Evolutionary conservation across 78 protist genomes (phyloP).

Genomic region (Bigelowiella natans): DNA sequence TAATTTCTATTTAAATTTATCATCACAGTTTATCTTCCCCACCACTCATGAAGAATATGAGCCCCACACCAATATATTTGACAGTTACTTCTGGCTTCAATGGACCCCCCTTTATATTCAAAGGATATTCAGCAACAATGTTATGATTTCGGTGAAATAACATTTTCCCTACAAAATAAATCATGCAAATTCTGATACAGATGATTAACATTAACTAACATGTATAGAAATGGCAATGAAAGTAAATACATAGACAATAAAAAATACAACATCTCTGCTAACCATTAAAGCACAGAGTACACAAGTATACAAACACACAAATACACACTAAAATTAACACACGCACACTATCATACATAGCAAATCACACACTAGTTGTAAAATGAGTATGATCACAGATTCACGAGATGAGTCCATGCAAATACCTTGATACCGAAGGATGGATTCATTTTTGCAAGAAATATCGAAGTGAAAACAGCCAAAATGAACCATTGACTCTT

Average conservation of each 20-base stretch:
- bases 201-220: no score
- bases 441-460: background rate
- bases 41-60: background rate
- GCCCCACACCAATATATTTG: background rate
- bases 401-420: no score
- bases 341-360: no score
- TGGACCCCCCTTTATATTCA: background rate
- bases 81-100: background rate
- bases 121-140: background rate
- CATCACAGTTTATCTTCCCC: background rate
- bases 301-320: no score
- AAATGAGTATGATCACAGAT: no score
- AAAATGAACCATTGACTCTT: background rate
- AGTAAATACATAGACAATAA: background rate
- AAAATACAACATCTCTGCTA: no score
- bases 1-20: background rate
- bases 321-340: no score
- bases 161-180: no score
- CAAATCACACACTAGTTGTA: no score
- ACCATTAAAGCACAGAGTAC: no score
- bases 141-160: background rate
- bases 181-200: no score
- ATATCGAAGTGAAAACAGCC: background rate
- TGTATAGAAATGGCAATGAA: no score
- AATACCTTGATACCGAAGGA: background rate